Conservation (phyloP, 139 green algal genomes). For the Chlorella sorokiniana region DNA sequence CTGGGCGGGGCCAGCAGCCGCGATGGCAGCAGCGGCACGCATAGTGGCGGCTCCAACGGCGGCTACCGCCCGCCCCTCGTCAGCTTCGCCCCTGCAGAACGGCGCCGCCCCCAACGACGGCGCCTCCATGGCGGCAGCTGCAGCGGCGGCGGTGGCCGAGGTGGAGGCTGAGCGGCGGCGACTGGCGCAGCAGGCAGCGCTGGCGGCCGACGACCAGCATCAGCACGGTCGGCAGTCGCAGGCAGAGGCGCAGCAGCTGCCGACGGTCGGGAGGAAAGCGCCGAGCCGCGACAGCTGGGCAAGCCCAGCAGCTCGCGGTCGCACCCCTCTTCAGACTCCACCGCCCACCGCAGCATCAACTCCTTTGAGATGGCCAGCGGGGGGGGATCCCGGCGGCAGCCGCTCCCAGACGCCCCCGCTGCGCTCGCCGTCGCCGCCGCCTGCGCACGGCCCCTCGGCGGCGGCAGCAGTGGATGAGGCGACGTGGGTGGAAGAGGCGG, state of each 20-base stretch:
- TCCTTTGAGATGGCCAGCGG: background rate
- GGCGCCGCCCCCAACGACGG: too few species aligned
- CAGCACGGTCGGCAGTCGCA: too few species aligned
- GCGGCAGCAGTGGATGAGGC: background rate
- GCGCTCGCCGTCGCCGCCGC: background rate
- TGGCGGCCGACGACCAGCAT: too few species aligned
- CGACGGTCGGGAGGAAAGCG: background rate
- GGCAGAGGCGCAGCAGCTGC: too few species aligned
- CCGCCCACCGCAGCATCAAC: background rate
- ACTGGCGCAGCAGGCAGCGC: background rate
- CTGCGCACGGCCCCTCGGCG: background rate
- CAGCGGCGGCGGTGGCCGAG: background rate
- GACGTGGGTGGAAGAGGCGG: too few species aligned
- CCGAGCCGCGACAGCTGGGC: background rate
- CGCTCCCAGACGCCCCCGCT: background rate
- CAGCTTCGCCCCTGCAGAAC: background rate
- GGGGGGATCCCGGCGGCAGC: background rate
- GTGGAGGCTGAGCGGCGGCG: background rate
- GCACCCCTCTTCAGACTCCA: background rate
- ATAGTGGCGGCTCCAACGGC: too few species aligned
- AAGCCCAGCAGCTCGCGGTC: too few species aligned
- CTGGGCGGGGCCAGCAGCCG: background rate
- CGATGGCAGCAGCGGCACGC: background rate
- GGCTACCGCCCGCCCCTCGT: background rate
- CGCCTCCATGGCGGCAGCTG: background rate